These are phyloP conservation scores for Huntiella savannae DNA, from an alignment of 2,329 filamentous ascomycete species.

Conservation along the genomic window DNA sequence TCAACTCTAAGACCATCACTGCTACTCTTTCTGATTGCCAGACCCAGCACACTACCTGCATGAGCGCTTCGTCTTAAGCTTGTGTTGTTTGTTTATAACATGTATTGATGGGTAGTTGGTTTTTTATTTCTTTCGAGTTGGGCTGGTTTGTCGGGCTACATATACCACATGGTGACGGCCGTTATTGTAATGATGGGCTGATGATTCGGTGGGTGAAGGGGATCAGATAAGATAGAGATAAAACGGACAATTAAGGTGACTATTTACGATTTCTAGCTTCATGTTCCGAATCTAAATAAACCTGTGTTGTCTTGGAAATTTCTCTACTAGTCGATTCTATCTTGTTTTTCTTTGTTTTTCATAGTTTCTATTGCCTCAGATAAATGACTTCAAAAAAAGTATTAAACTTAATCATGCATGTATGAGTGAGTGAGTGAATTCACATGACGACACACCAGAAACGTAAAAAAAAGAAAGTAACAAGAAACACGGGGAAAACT, in stretches of 20 bases:
- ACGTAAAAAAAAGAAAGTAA: neutral
- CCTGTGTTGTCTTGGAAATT: constrained; percentile 2
- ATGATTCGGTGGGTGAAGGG: neutral
- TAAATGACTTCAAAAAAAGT: neutral
- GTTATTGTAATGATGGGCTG: neutral
- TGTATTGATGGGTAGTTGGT: neutral
- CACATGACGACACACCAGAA: neutral
- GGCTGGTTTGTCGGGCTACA: neutral
- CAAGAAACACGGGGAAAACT: neutral
- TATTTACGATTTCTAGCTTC: constrained; percentile 1
- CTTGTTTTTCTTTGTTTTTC: neutral
- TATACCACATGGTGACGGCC: neutral
- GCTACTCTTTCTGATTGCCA: constrained; percentile 32
- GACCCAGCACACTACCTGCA: constrained; percentile 29
- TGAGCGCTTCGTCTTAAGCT: constrained; percentile 18
- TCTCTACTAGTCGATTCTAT: neutral
- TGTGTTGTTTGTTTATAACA: neutral
- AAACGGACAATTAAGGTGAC: neutral
- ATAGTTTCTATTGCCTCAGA: neutral
- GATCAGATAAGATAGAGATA: neutral
- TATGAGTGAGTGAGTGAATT: neutral
- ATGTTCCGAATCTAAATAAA: neutral
- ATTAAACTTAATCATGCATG: neutral
- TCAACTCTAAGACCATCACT: constrained; percentile 29
- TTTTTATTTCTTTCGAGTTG: neutral